These are phyloP conservation scores for Lumnitzera littorea DNA, from an alignment of 345 rosid genomes.

Conservation along the genomic window DNA sequence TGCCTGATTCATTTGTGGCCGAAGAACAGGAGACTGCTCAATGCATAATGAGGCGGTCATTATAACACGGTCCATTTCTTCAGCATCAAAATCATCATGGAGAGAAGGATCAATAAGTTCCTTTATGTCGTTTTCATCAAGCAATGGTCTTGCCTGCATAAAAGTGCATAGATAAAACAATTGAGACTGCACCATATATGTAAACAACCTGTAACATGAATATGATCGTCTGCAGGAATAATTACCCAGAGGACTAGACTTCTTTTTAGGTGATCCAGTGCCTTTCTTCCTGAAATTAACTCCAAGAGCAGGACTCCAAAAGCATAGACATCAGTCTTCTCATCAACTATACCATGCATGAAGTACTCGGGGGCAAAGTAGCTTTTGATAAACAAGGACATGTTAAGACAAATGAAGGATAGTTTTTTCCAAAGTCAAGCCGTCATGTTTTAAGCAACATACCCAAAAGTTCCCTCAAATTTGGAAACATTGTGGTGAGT, in stretches of 20 bases:
- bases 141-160: slow-evolving; percentile 75
- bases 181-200: not conserved
- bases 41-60: slow-evolving; percentile 79
- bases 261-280: slow-evolving; percentile 56
- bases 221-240: not conserved
- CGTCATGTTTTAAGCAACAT: slow-evolving; percentile 14
- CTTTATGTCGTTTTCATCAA: slow-evolving; percentile 35
- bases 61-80: slow-evolving; percentile 57
- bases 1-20: slow-evolving; percentile 90
- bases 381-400: slow-evolving; percentile 22
- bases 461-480: slow-evolving; percentile 98
- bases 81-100: slow-evolving; percentile 38
- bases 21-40: slow-evolving; percentile 71
- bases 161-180: slow-evolving; percentile 4
- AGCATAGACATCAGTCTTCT: slow-evolving; percentile 87
- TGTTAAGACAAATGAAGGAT: not conserved
- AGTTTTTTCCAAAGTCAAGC: not conserved
- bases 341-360: slow-evolving; percentile 91
- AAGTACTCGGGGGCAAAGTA: slow-evolving; percentile 94
- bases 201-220: not conserved
- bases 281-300: slow-evolving; percentile 73
- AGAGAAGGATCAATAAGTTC: slow-evolving; percentile 66
- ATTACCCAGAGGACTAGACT: slow-evolving; percentile 81
- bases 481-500: slow-evolving; percentile 80
- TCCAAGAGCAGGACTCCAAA: slow-evolving; percentile 89